Evolutionary conservation across 2,329 filamentous ascomycete genomes (phyloP), one percentile per base, ranked within the genome.

Genomic region (Aaosphaeria pasadenensis): DNA sequence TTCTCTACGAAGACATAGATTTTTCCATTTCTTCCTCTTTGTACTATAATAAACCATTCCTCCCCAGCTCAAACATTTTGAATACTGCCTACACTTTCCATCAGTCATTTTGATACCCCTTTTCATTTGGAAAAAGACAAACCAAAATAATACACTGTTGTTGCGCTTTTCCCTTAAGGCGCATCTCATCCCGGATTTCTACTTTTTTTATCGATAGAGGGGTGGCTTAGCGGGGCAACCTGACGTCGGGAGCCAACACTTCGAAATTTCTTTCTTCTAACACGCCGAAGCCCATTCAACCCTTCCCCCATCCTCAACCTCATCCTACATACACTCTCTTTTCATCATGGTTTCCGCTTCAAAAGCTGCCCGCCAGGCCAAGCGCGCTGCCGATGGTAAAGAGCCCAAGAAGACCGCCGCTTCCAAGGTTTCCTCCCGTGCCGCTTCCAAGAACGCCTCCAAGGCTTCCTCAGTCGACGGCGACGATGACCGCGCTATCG

Each of bases 401-500:
- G 84, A 86, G 61, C 87, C 89, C 77, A 91, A 80, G 71, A 82
- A 92, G 82, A 86, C 86, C 24, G 81, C 84, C 55, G 82, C 86
- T 60, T 86, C 84, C 46, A 88, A 86, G 76, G 78, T 84, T 58
- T 82, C 82, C 55, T 88, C 87, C 67, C 87, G 88, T 75, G 75
- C 79, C 52, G 79, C 78, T 49, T 84, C 82, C 49, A 86, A 86
- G 72, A 74, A 71, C 53, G 75, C 76, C 52, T 86, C 83, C 54
- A 78, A 78, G 62, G 80, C 85, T 43, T 83, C 80, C 38, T 88
- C 86, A 7, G 81, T 84, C 46, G 83, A 86, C 64, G 87, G 86
- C 63, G 87, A 92, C 59, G 86, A 87, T 54, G 75, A 86, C 64
- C 72, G 77, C 41, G 86, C 88, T 46, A 80, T 82, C 61, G 82